Base-by-base conservation (phyloP, 2,329 filamentous ascomycete genomes). In the Emmonsiellopsis sp. region DNA sequence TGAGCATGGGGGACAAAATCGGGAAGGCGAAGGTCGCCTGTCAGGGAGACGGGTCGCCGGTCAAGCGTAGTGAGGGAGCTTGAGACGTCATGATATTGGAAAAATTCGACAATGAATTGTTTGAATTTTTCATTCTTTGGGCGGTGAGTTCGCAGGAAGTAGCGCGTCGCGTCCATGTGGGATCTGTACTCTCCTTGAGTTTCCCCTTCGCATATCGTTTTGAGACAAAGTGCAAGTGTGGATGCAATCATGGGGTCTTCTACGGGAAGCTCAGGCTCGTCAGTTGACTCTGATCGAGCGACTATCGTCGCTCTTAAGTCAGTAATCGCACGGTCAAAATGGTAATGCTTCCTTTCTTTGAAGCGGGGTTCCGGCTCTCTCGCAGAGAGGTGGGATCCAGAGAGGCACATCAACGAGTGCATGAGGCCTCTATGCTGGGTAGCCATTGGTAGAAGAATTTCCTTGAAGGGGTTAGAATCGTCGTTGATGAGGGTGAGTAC, bases 351-450 rank as follows among this genome's bases (percentile, higher is more conserved):
- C 43, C 81, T 73, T 54, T 79, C 73, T 53, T 75, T 74, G 59
- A 79, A 74, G 34, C 73, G 73, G 40, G 74, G 71, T 51, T 76
- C 75, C 1, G 76, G 74, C 55, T 75, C 74, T 11, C 76, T 67
- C 7, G 74, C 75, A n/a, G 76, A 76, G 51, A 83, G 68, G 62
- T 95, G 89, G 56, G 84, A 89, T 61, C 87, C 87, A 38, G 89
- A 87, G 7, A 95, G 77, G 44, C 87, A 89, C 51, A 95, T 78
- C 49, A 95, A 82, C 9, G 89, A 93, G 67, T 95, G 90, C 89
- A 95, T 95, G 51, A 95, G 75, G 10, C 89, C 89, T 57, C 83
- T 79, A 65, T 95, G 85, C 56, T 84, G 78, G 42, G 87, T 83
- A 2, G 90, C 89, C 73, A 94, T 86, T 1, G 88, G 87, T 2